Evolutionary conservation across 768 basidiomycete genomes (phyloP), one percentile per base, ranked within the genome.

Genomic region (Lactifluus volemus): DNA sequence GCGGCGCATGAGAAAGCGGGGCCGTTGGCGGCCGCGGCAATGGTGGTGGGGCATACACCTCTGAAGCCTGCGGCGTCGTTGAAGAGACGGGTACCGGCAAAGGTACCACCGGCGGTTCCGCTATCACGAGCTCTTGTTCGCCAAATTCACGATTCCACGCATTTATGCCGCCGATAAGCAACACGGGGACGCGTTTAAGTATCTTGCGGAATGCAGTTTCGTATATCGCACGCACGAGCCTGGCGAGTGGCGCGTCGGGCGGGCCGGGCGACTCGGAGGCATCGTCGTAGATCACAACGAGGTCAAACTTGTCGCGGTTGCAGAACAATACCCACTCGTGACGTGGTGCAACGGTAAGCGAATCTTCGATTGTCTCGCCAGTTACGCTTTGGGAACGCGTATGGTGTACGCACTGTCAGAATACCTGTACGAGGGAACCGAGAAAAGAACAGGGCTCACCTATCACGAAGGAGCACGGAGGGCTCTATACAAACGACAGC

Each of bases 401-500:
- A 17, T 21, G 19, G 12, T 15, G 38, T 25, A 25, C 53, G 9
- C 14, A 38, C 51, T 19, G 58, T 55, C 36, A 64, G 39, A 12
- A 50, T 32, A 36, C 38, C 17, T 14, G 15, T 17, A 25, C 8
- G 25, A 25, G 15, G 41, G 5, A 30, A 42, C 21, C 10, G 30
- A 8, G 19, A 2, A 49, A 19, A 54, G 47, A 49, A 15, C 54
- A 32, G 5, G 12, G 76, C 84, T 73, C 71, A 92, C 91, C 79
- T 82, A 63, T 82, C 74, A 49, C 91, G 80, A 59, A 78, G 67
- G 21, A 92, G 77, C 5, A 96, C 82, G 1, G 79, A 79, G 6
- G 94, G 92, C 72, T 98, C 94, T 21, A 97, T 78, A 72, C 92
- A 95, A 1, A 93, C 84, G 2, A 88, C 79, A 7, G 86, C 81